A percentile compares a stretch with the other conserved stretches of the same genome.
These are phyloP conservation scores for Saccharomyces hybrid DNA, from an alignment of 1,139 yeast species.

Conservation along the genomic window DNA sequence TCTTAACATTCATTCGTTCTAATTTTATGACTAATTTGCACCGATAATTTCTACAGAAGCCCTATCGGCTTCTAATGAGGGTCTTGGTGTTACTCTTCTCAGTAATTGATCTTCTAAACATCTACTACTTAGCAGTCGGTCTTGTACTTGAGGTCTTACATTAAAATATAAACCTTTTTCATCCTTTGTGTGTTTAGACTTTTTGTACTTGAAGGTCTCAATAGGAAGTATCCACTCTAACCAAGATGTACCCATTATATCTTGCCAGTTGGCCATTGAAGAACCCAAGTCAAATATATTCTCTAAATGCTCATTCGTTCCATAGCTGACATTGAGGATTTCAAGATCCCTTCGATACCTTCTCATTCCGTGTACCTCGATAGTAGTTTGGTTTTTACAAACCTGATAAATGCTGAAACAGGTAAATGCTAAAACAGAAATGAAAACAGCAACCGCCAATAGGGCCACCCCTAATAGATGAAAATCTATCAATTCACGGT, in stretches of 20 bases:
- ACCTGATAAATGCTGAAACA: constrained; percentile 55
- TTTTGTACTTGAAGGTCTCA: constrained; percentile 26
- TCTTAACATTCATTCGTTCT: not conserved
- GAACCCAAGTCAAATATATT: constrained; percentile 74
- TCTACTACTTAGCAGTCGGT: constrained; percentile 34
- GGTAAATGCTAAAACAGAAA: constrained; percentile 55
- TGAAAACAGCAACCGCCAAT: constrained; percentile 52
- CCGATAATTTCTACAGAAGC: not conserved
- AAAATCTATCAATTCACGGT: constrained; percentile 43
- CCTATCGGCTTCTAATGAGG: constrained; percentile 19
- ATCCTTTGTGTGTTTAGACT: constrained; percentile 26
- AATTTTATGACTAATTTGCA: not conserved
- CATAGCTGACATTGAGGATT: constrained; percentile 33
- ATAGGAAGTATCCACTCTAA: constrained; percentile 70
- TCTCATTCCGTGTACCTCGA: constrained; percentile 65
- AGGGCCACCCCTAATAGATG: constrained; percentile 55
- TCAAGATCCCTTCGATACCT: constrained; percentile 44
- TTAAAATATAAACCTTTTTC: constrained; percentile 48
- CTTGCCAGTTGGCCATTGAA: constrained; percentile 47
- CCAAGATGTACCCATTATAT: constrained; percentile 64
- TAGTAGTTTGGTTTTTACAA: constrained; percentile 62
- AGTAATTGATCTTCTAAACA: constrained; percentile 26
- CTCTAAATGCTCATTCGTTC: constrained; percentile 35
- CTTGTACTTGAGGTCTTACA: constrained; percentile 40
- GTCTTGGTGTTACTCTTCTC: constrained; percentile 27